Evolutionary conservation across 768 basidiomycete genomes (phyloP), one percentile per base, ranked within the genome.

Genomic region (Leccinum uliginosum): DNA sequence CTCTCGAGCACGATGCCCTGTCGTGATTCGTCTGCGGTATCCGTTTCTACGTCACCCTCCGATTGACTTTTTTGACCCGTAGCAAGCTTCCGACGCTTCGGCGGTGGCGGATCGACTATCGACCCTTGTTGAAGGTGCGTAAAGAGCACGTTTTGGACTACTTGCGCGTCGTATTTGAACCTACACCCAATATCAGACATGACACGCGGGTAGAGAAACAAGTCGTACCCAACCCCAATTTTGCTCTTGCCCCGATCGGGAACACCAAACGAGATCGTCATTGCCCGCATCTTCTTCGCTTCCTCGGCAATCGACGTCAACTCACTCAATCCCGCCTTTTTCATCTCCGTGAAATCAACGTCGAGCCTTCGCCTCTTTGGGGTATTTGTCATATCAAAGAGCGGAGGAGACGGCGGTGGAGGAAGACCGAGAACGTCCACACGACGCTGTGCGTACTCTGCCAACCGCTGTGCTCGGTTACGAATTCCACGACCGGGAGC

Each of bases 401-500:
- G 56, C 17, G 75, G 73, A 9, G 69, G 59, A 6, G 67, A 60
- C 1, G 74, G 56, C 12, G 65, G 45, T 15, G 62, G 56, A 3
- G 66, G 49, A 45, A 73, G 61, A 21, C 68, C 67, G 12, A 75
- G 61, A 4, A 86, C 69, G 21, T 82, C 77, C 15, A 73, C 71
- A 2, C 87, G 77, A 15, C 87, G 81, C 54, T 83, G 80, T 0
- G 79, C 76, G 58, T 89, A 90, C 67, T 91, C 89, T 6, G 75
- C 69, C 17, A 91, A 71, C 2, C 89, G 78, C 66, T 90, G 88
- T 6, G 80, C 65, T 34, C 87, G 84, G 56, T 85, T 89, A 8
- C 82, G 80, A 3, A 77, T 67, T 38, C 83, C 80, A 9, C 83
- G 73, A n/a, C 81, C 81, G n/a, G 75, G 72, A 2, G 76, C 75